Evolutionary conservation across 345 rosid species (phyloP).

Genomic region (Streptanthus diversifolius): DNA sequence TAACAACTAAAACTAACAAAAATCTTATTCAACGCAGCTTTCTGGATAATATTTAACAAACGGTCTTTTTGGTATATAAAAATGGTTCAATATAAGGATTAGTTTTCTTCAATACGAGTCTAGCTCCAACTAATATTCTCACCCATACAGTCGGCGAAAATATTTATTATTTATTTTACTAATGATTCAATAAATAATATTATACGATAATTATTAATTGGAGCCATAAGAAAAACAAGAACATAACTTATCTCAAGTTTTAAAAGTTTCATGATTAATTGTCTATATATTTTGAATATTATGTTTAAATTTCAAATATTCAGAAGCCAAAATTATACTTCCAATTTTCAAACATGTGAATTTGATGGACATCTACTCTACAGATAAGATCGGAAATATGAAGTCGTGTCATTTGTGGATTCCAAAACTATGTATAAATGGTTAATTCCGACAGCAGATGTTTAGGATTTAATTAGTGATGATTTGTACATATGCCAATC

Average conservation of each 20-base stretch:
- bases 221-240: background rate
- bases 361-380: conserved; percentile 12
- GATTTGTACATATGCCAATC: no score
- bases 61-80: conserved; percentile 33
- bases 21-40: conserved; percentile 4
- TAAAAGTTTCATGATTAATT: background rate
- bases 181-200: conserved; percentile 3
- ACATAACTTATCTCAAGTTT: background rate
- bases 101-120: conserved; percentile 26
- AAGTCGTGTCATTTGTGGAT: no score
- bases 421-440: no score
- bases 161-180: conserved; percentile 22
- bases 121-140: conserved; percentile 44
- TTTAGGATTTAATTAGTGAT: no score
- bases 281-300: background rate
- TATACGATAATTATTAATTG: background rate
- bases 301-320: background rate
- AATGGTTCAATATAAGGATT: no score
- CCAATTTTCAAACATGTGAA: background rate
- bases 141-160: conserved; percentile 30
- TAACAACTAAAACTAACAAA: background rate
- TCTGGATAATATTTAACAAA: conserved; percentile 27
- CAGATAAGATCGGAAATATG: conserved; percentile 9
- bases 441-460: no score
- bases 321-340: background rate